phyloP scores from a whole-genome alignment of 1,284 basidiomycete genomes.

The Crepidotus sp. region DNA sequence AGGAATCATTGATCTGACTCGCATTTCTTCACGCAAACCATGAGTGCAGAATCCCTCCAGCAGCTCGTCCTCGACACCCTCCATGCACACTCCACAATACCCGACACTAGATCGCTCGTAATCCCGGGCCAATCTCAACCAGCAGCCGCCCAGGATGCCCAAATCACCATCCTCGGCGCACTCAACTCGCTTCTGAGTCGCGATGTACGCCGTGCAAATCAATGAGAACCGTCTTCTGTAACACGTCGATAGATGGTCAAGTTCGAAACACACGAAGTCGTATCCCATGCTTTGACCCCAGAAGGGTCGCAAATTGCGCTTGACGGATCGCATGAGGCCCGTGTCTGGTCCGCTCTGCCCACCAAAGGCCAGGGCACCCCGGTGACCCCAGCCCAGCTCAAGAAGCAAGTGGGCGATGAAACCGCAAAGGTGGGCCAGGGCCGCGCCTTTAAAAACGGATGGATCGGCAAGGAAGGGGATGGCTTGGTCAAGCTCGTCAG shows the following conservation, averaged over 20 bases:
- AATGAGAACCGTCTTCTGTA: conserved; percentile 7
- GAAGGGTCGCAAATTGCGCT: conserved; percentile 77
- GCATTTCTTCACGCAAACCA: conserved; percentile 7
- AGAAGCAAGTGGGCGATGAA: conserved; percentile 73
- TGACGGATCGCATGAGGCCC: conserved; percentile 88
- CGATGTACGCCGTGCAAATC: conserved; percentile 44
- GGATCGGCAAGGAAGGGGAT: conserved; percentile 89
- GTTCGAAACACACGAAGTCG: conserved; percentile 73
- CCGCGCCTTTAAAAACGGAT: conserved; percentile 94
- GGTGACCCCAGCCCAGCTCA: conserved; percentile 58
- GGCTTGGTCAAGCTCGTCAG: conserved; percentile 81
- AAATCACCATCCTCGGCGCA: conserved; percentile 77
- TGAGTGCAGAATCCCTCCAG: conserved; percentile 65
- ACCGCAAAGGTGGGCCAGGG: conserved; percentile 87
- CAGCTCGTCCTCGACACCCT: conserved; percentile 71
- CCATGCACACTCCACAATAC: conserved; percentile 48
- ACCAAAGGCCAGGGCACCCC: conserved; percentile 60
- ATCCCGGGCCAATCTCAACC: conserved; percentile 56
- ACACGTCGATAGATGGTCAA: conserved; percentile 64
- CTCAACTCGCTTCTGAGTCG: conserved; percentile 82
- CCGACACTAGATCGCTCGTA: conserved; percentile 67
- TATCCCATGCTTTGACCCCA: conserved; percentile 63
- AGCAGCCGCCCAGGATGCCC: conserved; percentile 62
- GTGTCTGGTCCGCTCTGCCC: conserved; percentile 83
- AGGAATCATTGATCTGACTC: conserved; percentile 1